Evolutionary conservation across 768 basidiomycete genomes (phyloP), one percentile per base, ranked within the genome.

Genomic region (Collybiopsis luxurians): DNA sequence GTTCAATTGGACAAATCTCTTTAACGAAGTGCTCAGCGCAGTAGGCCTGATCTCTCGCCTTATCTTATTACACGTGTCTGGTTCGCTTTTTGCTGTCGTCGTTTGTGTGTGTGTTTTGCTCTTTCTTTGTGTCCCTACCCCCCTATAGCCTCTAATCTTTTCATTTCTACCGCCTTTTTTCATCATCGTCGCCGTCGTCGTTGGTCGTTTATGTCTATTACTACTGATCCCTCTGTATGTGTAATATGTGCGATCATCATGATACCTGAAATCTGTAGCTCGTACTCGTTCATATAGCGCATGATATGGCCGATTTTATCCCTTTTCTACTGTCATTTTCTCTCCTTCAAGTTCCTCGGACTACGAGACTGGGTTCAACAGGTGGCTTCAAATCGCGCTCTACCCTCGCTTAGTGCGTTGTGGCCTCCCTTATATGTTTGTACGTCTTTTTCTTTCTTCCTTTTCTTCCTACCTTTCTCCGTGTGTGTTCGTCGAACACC

Each of bases 211-310:
- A 13, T 34, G 13, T 34, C 13, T 34, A 34, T 34, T 34, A 13
- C 31, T 13, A 13, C 31, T 34, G 31, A 34, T 34, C 13, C 31
- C 31, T 34, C 13, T 54, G 43, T 54, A 45, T 44, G 40, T 54
- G 53, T 54, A 54, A n/a, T 54, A 27, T 54, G 53, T 44, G 53
- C 40, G 40, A 44, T 34, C 21, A 43, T 44, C n/a, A 7, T 44
- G 38, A 53, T 53, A 53, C 38, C 40, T 7, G 12, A n/a, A n/a
- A n/a, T n/a, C n/a, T 53, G 53, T 54, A 43, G 53, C 53, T 44
- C n/a, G 53, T 54, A 54, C 53, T 31, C 13, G 40, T 54, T 53
- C 52, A 27, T 42, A 36, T 52, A 52, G 39, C 21, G 26, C 38
- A 53, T 34, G 21, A 26, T 23, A 36, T 36, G n/a, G n/a, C n/a